Evolutionary conservation across 192 early-diverging fungal species (phyloP), one percentile per base, ranked within the genome.

Genomic region (Phlyctochytrium bullatum): DNA sequence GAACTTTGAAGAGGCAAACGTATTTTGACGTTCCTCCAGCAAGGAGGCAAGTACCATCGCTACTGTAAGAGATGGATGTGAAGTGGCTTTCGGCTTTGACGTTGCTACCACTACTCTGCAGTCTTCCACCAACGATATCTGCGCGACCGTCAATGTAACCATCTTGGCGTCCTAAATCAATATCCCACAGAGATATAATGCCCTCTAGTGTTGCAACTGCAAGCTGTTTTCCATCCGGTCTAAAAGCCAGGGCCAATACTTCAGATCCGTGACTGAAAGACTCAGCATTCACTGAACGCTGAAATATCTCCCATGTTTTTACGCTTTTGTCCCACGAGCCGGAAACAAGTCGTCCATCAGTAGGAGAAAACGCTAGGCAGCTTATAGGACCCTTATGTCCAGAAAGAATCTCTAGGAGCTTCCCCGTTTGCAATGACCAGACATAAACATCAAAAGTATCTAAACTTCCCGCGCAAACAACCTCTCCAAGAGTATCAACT

Each of bases 341-440:
- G 3, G 92, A 92, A 0, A 89, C 92, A 28, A 99, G 77, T 17
- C 83, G 73, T 47, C 91, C 82, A 17, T 92, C 92, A 36, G 88
- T 80, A 2, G 92, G 90, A 32, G 91, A 92, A 77, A 99, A 99
- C 0, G 85, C 85, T 56, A 99, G 77, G 2, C 77, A 74, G 61
- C 89, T 89, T 52, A 99, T 85, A 0, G 98, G 96, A 0, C 90
- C 98, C 67, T 91, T 88, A 72, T 99, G 98, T 1, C 96, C 98
- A 32, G 86, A 81, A 25, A 97, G 78, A 59, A 98, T 90, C 72
- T 99, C 98, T 27, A 99, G 78, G 51, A 98, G 79, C 69, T 95
- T 93, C n/a, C 98, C 98, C 0, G 95, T 99, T 73, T 98, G 96
- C 67, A 99, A 93, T 61, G 91, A 93, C 98, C 98, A 99, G 64